Conservation (phyloP, 352 stramenopile genomes). For the Globisporangium middletonii region DNA sequence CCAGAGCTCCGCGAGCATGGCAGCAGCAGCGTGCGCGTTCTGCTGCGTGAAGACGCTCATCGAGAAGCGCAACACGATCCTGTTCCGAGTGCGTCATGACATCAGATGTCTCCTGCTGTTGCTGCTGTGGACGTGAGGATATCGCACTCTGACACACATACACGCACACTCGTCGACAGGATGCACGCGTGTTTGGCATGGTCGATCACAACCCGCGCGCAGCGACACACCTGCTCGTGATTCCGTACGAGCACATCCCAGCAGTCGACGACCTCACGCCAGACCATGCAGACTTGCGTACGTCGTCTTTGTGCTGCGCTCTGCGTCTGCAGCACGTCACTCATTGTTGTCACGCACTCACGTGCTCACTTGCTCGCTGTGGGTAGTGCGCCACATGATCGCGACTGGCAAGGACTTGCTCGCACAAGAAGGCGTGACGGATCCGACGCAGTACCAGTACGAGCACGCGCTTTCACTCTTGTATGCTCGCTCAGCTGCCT, state of each 20-base stretch:
- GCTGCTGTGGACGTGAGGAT: neutral
- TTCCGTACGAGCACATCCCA: slow-evolving; percentile 54
- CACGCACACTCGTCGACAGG: slow-evolving; percentile 17
- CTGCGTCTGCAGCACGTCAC: neutral
- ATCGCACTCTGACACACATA: neutral
- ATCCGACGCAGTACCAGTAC: slow-evolving; percentile 26
- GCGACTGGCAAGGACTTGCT: slow-evolving; percentile 43
- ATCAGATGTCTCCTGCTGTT: neutral
- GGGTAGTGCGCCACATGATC: slow-evolving; percentile 53
- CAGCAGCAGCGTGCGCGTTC: slow-evolving; percentile 33
- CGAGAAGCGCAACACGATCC: slow-evolving; percentile 33
- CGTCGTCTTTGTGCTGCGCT: neutral
- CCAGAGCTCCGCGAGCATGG: too few species aligned
- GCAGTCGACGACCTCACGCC: slow-evolving; percentile 40
- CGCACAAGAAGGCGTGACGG: slow-evolving; percentile 30
- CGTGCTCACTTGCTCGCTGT: neutral
- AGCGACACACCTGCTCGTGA: slow-evolving; percentile 50
- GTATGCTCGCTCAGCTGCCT: neutral
- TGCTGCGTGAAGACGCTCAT: slow-evolving; percentile 46
- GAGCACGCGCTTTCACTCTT: neutral
- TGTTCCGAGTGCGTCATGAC: slow-evolving; percentile 38
- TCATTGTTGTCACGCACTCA: neutral
- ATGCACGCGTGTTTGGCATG: slow-evolving; percentile 55
- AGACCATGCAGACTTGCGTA: slow-evolving; percentile 38
- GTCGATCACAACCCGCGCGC: slow-evolving; percentile 53